Evolutionary conservation across 208 protist genomes (phyloP).

Genomic region (Trichomonas vaginalis): DNA sequence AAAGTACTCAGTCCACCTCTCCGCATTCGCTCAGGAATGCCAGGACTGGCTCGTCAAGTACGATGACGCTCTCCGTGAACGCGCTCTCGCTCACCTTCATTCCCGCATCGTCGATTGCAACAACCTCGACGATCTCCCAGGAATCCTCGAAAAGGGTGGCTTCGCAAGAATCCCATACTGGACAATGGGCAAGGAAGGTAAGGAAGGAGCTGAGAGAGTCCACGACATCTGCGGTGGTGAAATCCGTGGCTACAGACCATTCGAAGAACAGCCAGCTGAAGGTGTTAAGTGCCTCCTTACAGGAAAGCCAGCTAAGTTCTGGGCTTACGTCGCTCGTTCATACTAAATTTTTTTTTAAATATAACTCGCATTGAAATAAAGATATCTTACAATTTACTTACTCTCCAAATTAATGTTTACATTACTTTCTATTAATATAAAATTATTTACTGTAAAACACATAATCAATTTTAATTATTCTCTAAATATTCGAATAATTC

Average conservation of each 20-base stretch:
- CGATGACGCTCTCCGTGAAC: conserved; percentile 22
- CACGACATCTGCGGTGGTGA: conserved; percentile 31
- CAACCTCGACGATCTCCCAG: not conserved
- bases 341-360: no score
- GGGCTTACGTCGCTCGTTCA: conserved; percentile 29
- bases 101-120: not conserved
- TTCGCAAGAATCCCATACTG: conserved; percentile 37
- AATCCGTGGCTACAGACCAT: conserved; percentile 29
- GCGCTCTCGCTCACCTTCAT: not conserved
- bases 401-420: no score
- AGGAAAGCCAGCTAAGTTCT: conserved; percentile 32
- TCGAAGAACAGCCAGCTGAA: conserved; percentile 30
- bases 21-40: conserved; percentile 20
- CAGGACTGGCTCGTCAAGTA: conserved; percentile 9
- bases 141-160: conserved; percentile 22
- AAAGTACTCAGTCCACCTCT: conserved; percentile 17
- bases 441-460: no score
- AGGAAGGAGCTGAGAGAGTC: conserved; percentile 28
- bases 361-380: no score
- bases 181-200: conserved; percentile 30
- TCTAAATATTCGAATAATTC: no score
- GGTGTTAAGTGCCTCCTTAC: conserved; percentile 33
- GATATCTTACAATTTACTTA: no score
- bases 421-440: no score
- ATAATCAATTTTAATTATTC: no score